Evolutionary conservation across 148 eudicot species (phyloP), one percentile per base, ranked within the genome.

Genomic region (Bassia scoparia): DNA sequence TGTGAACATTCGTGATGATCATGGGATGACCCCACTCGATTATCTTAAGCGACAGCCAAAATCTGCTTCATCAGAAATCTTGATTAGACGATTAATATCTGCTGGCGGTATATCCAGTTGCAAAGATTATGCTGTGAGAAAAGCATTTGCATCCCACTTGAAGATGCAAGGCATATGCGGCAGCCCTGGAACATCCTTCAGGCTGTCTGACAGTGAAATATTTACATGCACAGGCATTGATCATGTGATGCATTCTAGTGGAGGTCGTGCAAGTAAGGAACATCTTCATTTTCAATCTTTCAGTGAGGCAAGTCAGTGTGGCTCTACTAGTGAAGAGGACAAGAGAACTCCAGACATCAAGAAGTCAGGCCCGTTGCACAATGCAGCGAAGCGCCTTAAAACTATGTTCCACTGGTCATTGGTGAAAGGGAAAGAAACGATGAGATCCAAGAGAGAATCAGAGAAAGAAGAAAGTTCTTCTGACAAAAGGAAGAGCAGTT

Each of bases 171-270:
- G 90, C 62, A 80, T 85, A 1, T 85, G 89, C 62, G 79, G 77
- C 73, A 90, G 99, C 68, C 99, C 99, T 0, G 97, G 99, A 53
- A 89, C 97, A 56, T 85, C 96, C 18, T 95, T 95, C 69, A 70
- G 86, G 76, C 59, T 89, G 49, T 79, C 89, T 0, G 97, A 95
- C 78, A 71, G 80, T 18, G 97, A 95, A 63, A 84, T 95, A 17
- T 89, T 89, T 73, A 26, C 81, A 58, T 70, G 81, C 64, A 82
- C 91, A 0, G 93, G 95, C 24, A 70, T 86, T 29, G 90, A 76
- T 72, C 75, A 81, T 70, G 80, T 74, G 64, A 67, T 82, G 26
- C 83, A 74, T 48, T 74, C 77, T 46, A 61, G 64, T 37, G 64
- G 65, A 58, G 72, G 55, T 54, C 65, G 44, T 34, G 76, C 29